Percentiles rank a stretch among this genome's conserved stretches.
These are phyloP conservation scores for Pseudogymnoascus sp. DNA, from an alignment of 2,329 filamentous ascomycete genomes.

Conservation along the genomic window DNA sequence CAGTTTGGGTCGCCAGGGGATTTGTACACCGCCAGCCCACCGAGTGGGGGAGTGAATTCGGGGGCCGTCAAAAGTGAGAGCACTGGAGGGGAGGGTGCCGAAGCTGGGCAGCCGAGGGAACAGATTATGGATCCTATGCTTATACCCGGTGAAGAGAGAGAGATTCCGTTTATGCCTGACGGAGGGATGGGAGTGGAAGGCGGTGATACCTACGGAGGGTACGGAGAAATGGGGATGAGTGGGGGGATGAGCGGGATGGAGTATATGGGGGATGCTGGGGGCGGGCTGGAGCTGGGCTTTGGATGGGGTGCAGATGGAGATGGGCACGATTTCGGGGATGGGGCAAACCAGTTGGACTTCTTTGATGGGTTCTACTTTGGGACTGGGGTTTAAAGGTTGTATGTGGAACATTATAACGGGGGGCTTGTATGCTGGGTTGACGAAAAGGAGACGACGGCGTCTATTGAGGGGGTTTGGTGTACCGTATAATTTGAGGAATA, in stretches of 20 bases:
- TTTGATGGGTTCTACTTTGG: conserved; percentile 48
- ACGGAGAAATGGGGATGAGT: conserved; percentile 24
- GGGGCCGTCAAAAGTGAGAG: background rate
- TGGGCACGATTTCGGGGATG: conserved; percentile 14
- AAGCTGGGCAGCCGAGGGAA: background rate
- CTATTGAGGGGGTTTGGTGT: background rate
- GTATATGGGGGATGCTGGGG: conserved; percentile 11
- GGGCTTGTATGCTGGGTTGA: background rate
- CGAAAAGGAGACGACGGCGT: background rate
- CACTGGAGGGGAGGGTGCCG: background rate
- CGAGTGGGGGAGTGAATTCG: background rate
- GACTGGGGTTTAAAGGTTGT: conserved; percentile 2
- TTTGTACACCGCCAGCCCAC: background rate
- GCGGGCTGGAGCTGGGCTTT: conserved; percentile 13
- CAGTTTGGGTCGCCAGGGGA: background rate
- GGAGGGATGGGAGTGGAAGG: background rate
- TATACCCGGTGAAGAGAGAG: background rate
- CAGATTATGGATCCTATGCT: background rate
- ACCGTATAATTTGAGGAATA: background rate
- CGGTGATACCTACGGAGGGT: conserved; percentile 13
- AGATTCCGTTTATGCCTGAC: background rate
- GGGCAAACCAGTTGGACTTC: conserved; percentile 29
- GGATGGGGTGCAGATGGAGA: conserved; percentile 15
- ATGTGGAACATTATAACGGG: background rate
- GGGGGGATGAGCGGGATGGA: conserved; percentile 1